phyloP scores from a whole-genome alignment of 176 grass and related monocot genomes.

The Leersia perrieri region DNA sequence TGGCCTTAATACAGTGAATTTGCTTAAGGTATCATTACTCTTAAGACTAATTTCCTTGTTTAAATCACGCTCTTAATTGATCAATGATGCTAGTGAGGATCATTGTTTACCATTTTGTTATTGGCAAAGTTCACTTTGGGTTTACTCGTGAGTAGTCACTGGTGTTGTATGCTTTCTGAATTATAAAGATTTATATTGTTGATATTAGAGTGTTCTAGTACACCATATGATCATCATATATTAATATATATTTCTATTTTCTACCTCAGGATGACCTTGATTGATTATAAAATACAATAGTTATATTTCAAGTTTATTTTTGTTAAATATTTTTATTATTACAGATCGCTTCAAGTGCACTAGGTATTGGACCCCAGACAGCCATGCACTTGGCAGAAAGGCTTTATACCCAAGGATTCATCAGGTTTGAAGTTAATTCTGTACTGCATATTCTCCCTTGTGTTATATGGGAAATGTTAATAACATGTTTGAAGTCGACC shows the following conservation, averaged over 20 bases:
- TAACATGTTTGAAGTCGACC: constrained; percentile 6
- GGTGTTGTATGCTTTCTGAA: background rate
- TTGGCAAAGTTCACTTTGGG: constrained; percentile 4
- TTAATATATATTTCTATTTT: background rate
- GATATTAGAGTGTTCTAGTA: constrained; percentile 17
- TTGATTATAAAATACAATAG: background rate
- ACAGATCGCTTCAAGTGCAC: constrained; percentile 90
- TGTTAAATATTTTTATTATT: constrained; percentile 28
- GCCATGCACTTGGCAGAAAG: constrained; percentile 93
- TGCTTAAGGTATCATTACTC: constrained; percentile 74
- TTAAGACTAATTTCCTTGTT: constrained; percentile 4
- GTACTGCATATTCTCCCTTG: background rate
- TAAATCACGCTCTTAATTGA: background rate
- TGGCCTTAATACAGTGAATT: constrained; percentile 97
- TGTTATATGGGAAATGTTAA: constrained; percentile 8
- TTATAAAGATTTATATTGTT: constrained; percentile 13
- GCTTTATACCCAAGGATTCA: constrained; percentile 93
- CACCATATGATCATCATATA: background rate
- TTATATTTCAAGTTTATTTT: constrained; percentile 17
- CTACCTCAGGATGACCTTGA: background rate
- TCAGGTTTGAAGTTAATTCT: constrained; percentile 58
- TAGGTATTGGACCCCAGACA: constrained; percentile 84
- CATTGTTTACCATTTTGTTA: background rate
- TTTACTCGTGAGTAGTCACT: background rate
- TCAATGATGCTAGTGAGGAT: background rate